phyloP scores from a whole-genome alignment of 192 early-diverging fungal genomes.

The Paraglomus brasilianum region DNA sequence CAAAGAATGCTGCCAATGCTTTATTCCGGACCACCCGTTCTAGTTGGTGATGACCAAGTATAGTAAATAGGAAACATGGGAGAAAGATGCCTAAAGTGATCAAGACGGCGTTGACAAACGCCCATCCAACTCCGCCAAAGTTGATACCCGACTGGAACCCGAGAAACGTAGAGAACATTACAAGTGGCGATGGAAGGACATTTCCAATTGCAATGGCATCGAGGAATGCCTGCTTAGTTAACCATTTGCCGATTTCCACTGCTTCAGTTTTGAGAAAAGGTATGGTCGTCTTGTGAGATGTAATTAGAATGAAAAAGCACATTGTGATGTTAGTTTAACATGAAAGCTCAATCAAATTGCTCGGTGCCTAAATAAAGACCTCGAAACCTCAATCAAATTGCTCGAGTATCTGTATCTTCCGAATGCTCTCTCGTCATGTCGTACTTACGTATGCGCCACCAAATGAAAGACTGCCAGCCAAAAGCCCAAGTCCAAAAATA shows the following conservation, averaged over 20 bases:
- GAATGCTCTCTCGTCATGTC: neutral
- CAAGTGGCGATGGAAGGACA: conserved; percentile 47
- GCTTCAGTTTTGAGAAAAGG: conserved; percentile 57
- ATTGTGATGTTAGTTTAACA: neutral
- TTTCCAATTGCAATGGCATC: conserved; percentile 54
- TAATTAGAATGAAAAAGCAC: neutral
- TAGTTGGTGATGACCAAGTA: conserved; percentile 26
- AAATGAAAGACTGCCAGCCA: conserved; percentile 50
- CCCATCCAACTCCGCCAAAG: conserved; percentile 29
- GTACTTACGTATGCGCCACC: conserved; percentile 49
- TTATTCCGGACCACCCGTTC: conserved; percentile 34
- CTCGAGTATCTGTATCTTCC: neutral
- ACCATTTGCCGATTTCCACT: conserved; percentile 51
- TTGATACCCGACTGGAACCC: conserved; percentile 34
- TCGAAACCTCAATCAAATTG: too few species aligned
- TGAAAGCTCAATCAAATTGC: too few species aligned
- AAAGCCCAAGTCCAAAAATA: conserved; percentile 47
- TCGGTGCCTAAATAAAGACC: too few species aligned
- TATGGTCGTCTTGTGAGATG: conserved; percentile 41
- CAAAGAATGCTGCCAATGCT: conserved; percentile 32
- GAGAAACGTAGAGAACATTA: conserved; percentile 50
- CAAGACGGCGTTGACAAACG: conserved; percentile 28
- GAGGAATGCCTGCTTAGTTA: conserved; percentile 46
- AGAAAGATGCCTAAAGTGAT: conserved; percentile 35
- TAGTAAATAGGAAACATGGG: conserved; percentile 36